Percentiles rank a stretch among this genome's conserved stretches.
phyloP scores from a whole-genome alignment of 1,139 yeast genomes.

The Saccharomyces hybrid region DNA sequence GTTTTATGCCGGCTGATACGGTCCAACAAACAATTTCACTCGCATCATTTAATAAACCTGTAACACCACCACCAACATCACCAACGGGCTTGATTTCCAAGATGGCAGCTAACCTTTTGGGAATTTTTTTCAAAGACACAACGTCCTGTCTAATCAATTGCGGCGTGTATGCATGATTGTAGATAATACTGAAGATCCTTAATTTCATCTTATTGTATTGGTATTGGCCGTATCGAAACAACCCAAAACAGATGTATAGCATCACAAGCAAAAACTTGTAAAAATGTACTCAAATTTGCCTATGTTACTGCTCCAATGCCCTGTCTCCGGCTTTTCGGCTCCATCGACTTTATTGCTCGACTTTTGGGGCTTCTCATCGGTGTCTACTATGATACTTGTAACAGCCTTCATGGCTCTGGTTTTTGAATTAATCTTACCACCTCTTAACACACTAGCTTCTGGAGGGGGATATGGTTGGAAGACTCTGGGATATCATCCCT shows the following conservation, averaged over 20 bases:
- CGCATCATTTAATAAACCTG: constrained; percentile 68
- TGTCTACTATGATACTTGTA: constrained; percentile 9
- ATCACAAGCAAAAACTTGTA: constrained; percentile 44
- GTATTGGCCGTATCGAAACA: constrained; percentile 46
- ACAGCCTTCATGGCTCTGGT: constrained; percentile 17
- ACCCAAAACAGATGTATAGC: constrained; percentile 49
- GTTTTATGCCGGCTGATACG: constrained; percentile 70
- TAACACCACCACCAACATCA: constrained; percentile 82
- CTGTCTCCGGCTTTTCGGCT: constrained; percentile 3
- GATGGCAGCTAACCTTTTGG: constrained; percentile 66
- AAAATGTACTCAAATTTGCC: constrained; percentile 21
- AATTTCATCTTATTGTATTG: constrained; percentile 49
- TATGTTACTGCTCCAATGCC: constrained; percentile 4
- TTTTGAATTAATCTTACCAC: constrained; percentile 13
- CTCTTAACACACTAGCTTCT: constrained; percentile 10
- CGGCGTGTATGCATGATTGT: constrained; percentile 79
- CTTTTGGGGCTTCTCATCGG: constrained; percentile 6
- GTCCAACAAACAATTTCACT: constrained; percentile 84
- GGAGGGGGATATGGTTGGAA: constrained; percentile 20
- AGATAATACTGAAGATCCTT: constrained; percentile 54
- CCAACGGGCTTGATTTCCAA: constrained; percentile 64
- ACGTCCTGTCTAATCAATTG: constrained; percentile 83
- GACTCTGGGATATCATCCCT: constrained; percentile 4
- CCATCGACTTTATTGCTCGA: constrained; percentile 3
- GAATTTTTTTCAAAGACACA: constrained; percentile 61